Percentiles rank a stretch among this genome's conserved stretches.
phyloP scores from a whole-genome alignment of 192 early-diverging fungal species.

The Phycomyces blakesleeanus region DNA sequence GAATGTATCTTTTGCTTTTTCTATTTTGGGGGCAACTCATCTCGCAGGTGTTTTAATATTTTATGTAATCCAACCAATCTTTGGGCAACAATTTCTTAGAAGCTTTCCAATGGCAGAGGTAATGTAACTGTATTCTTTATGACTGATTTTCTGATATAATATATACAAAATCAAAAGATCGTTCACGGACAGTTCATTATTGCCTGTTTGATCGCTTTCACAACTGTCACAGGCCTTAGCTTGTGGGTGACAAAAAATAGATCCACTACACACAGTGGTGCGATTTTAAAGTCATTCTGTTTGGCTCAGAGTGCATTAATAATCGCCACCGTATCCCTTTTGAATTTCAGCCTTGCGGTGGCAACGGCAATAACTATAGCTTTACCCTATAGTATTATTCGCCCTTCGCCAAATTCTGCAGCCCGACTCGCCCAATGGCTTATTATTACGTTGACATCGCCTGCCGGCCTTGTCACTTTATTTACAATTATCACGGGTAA shows the following conservation, averaged over 20 bases:
- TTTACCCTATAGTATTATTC: conserved; percentile 58
- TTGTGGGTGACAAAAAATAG: conserved; percentile 7
- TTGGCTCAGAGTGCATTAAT: conserved; percentile 53
- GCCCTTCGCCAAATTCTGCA: conserved; percentile 25
- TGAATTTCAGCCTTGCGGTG: conserved; percentile 73
- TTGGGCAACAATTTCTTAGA: conserved; percentile 21
- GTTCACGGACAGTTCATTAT: neutral
- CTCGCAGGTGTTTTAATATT: conserved; percentile 33
- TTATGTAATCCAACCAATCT: conserved; percentile 26
- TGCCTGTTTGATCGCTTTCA: neutral
- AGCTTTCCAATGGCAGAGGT: neutral
- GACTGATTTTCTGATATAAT: conserved; percentile 9
- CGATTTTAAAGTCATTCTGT: conserved; percentile 52
- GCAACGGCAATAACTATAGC: conserved; percentile 51
- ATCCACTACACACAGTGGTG: conserved; percentile 49
- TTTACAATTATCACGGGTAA: conserved; percentile 37
- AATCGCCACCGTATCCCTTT: conserved; percentile 60
- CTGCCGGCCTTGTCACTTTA: conserved; percentile 45
- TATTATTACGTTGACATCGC: conserved; percentile 50
- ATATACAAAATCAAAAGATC: neutral
- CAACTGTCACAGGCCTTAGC: neutral
- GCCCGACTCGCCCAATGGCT: conserved; percentile 40
- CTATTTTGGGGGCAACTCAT: conserved; percentile 27
- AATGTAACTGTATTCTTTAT: neutral
- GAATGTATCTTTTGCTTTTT: conserved; percentile 27